Evolutionary conservation across 1,139 yeast species (phyloP).

Genomic region (Hyphopichia burtonii): DNA sequence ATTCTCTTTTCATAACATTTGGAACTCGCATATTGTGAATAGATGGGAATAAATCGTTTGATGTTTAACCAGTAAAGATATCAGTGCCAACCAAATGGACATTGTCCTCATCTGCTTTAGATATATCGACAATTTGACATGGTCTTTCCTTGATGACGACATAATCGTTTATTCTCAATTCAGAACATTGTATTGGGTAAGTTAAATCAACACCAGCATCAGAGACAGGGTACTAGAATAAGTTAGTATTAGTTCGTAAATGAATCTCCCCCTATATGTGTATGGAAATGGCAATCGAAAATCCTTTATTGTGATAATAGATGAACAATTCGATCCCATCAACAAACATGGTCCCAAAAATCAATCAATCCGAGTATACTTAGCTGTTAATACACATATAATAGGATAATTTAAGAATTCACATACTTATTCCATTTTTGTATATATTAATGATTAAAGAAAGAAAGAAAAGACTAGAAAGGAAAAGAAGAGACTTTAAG

Average conservation of each 20-base stretch:
- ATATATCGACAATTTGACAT: constrained; percentile 99
- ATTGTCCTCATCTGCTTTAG: constrained; percentile 99
- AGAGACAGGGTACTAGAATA: constrained; percentile 80
- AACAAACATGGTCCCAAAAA: neutral
- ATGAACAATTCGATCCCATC: neutral
- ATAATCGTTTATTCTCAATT: constrained; percentile 99
- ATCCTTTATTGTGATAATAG: neutral
- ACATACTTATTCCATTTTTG: constrained; percentile 69
- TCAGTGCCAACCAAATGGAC: constrained; percentile 99
- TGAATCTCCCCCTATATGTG: neutral
- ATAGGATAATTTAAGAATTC: too few species aligned
- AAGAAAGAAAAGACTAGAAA: constrained; percentile 9
- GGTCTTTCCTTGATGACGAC: constrained; percentile 99
- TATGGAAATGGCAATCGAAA: neutral
- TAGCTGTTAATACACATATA: too few species aligned
- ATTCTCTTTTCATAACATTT: constrained; percentile 92
- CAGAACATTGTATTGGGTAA: constrained; percentile 99
- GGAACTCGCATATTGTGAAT: constrained; percentile 99
- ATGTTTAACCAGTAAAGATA: constrained; percentile 98
- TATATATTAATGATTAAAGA: constrained; percentile 8
- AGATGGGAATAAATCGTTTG: constrained; percentile 99
- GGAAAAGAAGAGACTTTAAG: neutral
- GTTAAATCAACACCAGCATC: constrained; percentile 99
- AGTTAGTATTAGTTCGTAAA: too few species aligned
- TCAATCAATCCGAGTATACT: neutral